Base-by-base conservation (phyloP, 345 rosid species). In the Syzygium aromaticum region DNA sequence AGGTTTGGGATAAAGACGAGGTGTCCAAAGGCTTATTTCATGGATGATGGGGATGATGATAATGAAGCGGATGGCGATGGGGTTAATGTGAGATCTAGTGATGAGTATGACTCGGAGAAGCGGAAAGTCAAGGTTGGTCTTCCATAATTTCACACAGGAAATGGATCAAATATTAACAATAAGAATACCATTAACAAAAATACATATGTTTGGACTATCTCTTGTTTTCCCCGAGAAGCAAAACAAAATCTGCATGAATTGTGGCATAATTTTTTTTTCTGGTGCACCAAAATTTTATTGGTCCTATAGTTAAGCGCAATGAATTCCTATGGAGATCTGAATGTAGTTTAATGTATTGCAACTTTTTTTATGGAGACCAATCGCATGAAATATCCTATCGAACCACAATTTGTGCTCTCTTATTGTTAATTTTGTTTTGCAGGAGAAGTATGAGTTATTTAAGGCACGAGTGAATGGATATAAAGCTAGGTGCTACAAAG, bases 11-110 rank as follows among this genome's bases (percentile, higher is more conserved):
- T 90, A 86, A 57, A 61, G 84, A 87, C 84, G 8, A 86, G 87
- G 43, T 87, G 92, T 73, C 94, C 93, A 3, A 88, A 90, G 85
- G 91, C 82, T 52, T 91, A 84, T 78, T 91, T 93, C 85, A 86
- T 89, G 30, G 80, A 77, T 77, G 30, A 84, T 21, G 27, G 43
- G 30, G 22, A 17, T 8, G 82, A 46, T 17, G 89, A 92, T 22
- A 11, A 2, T 51, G 87, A 84, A 51, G 91, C 89, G 12, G 54
- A 21, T 51, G 27, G 19, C 73, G 46, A 38, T 56, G 14, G 49
- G 43, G 12, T 73, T 33, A 46, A 73, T 17, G 80, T 40, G 80
- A 33, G 14, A 5, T 73, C 49, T 19, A 33, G 49, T 9, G 80
- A 17, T 40, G 49, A 33, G 49, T 33, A 73, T 73, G 80, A 17